phyloP scores from a whole-genome alignment of 108 stramenopile genomes.

The Cylindrotheca fusiformis region DNA sequence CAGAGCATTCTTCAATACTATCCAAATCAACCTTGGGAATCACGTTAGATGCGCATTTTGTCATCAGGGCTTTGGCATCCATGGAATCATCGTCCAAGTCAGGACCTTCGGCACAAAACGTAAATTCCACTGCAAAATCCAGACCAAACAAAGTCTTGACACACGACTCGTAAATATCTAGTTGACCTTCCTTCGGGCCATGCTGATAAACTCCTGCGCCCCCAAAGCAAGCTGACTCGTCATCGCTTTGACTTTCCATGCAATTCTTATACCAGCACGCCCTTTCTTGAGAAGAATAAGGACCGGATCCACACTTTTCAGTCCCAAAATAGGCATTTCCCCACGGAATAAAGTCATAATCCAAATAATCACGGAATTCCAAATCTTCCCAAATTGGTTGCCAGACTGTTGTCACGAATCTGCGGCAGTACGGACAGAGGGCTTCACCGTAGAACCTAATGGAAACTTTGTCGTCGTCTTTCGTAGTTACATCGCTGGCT shows the following conservation, averaged over 20 bases:
- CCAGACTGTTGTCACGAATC: constrained; percentile 34
- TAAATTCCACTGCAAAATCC: constrained; percentile 29
- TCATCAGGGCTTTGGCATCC: constrained; percentile 6
- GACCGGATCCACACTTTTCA: constrained; percentile 8
- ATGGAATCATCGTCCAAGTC: constrained; percentile 19
- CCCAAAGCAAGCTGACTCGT: constrained; percentile 21
- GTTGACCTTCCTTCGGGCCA: constrained; percentile 22
- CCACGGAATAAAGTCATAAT: constrained; percentile 38
- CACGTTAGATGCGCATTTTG: constrained; percentile 1
- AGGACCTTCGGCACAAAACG: constrained; percentile 26
- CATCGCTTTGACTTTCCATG: constrained; percentile 10
- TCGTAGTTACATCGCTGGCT: too few species aligned
- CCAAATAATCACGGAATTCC: constrained; percentile 16
- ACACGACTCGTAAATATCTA: constrained; percentile 38
- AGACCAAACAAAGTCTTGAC: constrained; percentile 16
- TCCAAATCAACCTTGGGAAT: constrained; percentile 6
- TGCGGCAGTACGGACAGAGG: constrained; percentile 33
- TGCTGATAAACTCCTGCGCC: constrained; percentile 30
- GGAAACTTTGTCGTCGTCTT: too few species aligned
- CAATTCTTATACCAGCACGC: constrained; percentile 32
- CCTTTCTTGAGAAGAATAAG: constrained; percentile 25
- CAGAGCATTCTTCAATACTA: constrained; percentile 18
- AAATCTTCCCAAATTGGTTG: constrained; percentile 19
- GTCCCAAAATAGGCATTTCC: constrained; percentile 37
- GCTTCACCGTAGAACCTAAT: constrained; percentile 36